Conservation (phyloP, 768 basidiomycete genomes). For the Chlorophyllum brunneum region DNA sequence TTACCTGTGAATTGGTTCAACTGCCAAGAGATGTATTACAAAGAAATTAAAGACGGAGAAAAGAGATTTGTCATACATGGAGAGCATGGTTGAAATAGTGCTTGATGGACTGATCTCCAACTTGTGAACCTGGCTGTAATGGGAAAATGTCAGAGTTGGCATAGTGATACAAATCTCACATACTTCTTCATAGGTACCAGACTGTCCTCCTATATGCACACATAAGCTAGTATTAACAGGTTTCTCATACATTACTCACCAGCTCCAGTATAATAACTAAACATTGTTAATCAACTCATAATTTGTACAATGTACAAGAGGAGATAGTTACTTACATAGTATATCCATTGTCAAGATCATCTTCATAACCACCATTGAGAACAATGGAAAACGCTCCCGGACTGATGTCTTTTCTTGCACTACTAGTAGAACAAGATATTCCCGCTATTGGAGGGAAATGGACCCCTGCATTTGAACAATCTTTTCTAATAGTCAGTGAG, state of each 20-base stretch:
- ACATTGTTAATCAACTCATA: neutral
- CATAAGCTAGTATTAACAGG: neutral
- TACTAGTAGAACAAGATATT: constrained; percentile 25
- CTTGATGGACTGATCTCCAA: constrained; percentile 30
- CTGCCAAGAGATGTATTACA: neutral
- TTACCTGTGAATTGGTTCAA: constrained; percentile 27
- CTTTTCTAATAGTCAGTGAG: constrained; percentile 19
- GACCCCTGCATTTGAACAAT: constrained; percentile 21
- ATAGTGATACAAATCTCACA: neutral
- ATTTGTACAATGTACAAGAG: neutral
- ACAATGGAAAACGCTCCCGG: constrained; percentile 39
- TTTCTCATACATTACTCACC: constrained; percentile 20
- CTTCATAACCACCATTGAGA: constrained; percentile 36
- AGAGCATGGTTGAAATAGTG: constrained; percentile 32
- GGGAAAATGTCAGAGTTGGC: constrained; percentile 14
- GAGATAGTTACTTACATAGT: constrained; percentile 26
- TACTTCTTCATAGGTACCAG: neutral
- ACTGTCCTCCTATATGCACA: constrained; percentile 6
- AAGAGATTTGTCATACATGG: constrained; percentile 17
- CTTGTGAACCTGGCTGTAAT: constrained; percentile 19
- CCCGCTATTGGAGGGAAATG: constrained; percentile 30
- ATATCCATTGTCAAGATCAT: constrained; percentile 37
- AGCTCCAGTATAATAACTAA: constrained; percentile 37
- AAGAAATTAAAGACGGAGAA: neutral
- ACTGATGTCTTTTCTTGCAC: neutral